Evolutionary conservation across 352 stramenopile species (phyloP).

Genomic region (Pythium guiyangense): DNA sequence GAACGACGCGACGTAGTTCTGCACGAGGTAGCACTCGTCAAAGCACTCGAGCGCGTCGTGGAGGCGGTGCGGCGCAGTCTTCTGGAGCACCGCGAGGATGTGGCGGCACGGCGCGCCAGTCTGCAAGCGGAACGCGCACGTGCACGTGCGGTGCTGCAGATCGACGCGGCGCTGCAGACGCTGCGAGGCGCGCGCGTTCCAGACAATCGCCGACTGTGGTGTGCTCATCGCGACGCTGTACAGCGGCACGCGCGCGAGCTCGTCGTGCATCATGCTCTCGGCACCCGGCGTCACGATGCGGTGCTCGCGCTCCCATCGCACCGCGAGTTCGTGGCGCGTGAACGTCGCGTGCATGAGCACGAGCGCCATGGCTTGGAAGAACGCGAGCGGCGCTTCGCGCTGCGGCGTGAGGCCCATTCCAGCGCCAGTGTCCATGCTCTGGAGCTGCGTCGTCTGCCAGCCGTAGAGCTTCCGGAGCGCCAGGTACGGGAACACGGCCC

Average conservation of each 20-base stretch:
- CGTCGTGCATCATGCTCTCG: slow-evolving; percentile 41
- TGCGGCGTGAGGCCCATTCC: too few species aligned
- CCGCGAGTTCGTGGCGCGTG: slow-evolving; percentile 31
- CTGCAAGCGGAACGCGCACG: slow-evolving; percentile 32
- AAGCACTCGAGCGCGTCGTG: slow-evolving; percentile 36
- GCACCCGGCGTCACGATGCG: slow-evolving; percentile 36
- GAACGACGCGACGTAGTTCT: slow-evolving; percentile 36
- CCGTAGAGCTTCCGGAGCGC: slow-evolving; percentile 37
- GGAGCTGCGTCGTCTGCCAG: slow-evolving; percentile 38
- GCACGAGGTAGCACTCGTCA: slow-evolving; percentile 43
- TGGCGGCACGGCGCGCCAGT: slow-evolving; percentile 42
- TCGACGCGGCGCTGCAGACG: slow-evolving; percentile 42
- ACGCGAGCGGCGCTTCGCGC: slow-evolving; percentile 39
- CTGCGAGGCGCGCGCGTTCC: slow-evolving; percentile 32
- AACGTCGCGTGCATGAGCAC: slow-evolving; percentile 29
- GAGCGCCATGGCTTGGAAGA: slow-evolving; percentile 31
- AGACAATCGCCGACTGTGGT: slow-evolving; percentile 41
- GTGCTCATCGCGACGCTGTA: slow-evolving; percentile 47
- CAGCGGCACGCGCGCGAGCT: slow-evolving; percentile 25
- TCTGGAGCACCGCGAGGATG: slow-evolving; percentile 33
- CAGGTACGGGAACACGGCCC: slow-evolving; percentile 45
- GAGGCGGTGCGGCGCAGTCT: slow-evolving; percentile 20
- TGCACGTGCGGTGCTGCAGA: slow-evolving; percentile 43
- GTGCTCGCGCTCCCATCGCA: slow-evolving; percentile 33
- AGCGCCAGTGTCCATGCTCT: slow-evolving; percentile 22